Percentiles rank a stretch among this genome's conserved stretches.
These are phyloP conservation scores for Ailanthus altissimus DNA, from an alignment of 345 rosid genomes.

Conservation along the genomic window DNA sequence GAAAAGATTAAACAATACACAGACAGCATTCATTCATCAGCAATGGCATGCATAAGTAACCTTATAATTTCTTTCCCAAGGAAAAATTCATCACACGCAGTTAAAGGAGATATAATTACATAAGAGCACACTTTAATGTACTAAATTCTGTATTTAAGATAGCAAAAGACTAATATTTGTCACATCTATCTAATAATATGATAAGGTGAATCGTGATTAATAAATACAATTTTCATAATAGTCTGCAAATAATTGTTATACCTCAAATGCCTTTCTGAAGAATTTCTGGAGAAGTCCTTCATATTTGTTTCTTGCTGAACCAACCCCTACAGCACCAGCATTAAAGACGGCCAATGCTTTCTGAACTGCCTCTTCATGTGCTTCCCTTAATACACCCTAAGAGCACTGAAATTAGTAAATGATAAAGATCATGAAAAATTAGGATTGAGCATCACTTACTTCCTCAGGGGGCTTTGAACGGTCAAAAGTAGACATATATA, in stretches of 20 bases:
- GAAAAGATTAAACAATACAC: not conserved
- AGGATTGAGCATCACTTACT: slow-evolving; percentile 45
- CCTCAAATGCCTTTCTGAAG: slow-evolving; percentile 85
- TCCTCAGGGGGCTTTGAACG: slow-evolving; percentile 81
- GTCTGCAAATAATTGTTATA: slow-evolving; percentile 26
- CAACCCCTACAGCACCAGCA: slow-evolving; percentile 84
- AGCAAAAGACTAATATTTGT: not conserved
- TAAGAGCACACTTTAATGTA: not conserved
- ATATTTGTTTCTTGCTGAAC: slow-evolving; percentile 70
- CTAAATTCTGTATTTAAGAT: not conserved
- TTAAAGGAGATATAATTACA: not conserved
- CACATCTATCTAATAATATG: not conserved
- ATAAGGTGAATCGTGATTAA: not conserved
- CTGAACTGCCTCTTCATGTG: slow-evolving; percentile 84
- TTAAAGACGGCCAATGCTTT: slow-evolving; percentile 67
- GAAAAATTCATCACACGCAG: not conserved
- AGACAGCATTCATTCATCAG: not conserved
- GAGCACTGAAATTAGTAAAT: slow-evolving; percentile 35
- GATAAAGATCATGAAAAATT: slow-evolving; percentile 20
- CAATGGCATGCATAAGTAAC: not conserved
- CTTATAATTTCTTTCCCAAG: not conserved
- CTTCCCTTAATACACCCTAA: slow-evolving; percentile 81
- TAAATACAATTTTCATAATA: not conserved
- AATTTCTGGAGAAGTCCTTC: slow-evolving; percentile 89
- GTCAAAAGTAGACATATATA: slow-evolving; percentile 69